A percentile compares a stretch with the other conserved stretches of the same genome.
Conservation (phyloP, 495 filamentous ascomycete genomes). For the Aspergillus panamensis region DNA sequence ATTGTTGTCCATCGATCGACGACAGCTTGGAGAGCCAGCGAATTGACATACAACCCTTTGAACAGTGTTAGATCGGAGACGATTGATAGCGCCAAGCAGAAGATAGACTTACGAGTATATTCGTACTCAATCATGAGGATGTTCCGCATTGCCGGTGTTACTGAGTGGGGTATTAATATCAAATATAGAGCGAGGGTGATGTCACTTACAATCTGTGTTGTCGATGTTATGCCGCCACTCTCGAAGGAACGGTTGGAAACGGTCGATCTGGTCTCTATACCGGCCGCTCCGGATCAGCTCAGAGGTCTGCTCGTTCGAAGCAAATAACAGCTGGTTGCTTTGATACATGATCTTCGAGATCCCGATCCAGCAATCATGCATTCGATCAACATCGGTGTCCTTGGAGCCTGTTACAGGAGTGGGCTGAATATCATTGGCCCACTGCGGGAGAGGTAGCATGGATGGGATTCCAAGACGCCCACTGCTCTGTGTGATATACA, state of each 20-base stretch:
- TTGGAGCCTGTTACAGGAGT: constrained; percentile 26
- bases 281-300: constrained; percentile 79
- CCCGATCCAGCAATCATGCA: constrained; percentile 88
- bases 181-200: neutral
- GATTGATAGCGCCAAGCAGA: neutral
- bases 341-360: constrained; percentile 86
- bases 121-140: constrained; percentile 90
- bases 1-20: constrained; percentile 86
- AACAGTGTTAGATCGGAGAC: constrained; percentile 14
- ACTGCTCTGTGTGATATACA: constrained; percentile 87
- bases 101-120: constrained; percentile 60
- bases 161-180: constrained; percentile 26
- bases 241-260: constrained; percentile 70
- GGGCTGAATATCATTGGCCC: constrained; percentile 50
- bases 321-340: constrained; percentile 80
- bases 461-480: constrained; percentile 91
- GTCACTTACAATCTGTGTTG: constrained; percentile 47
- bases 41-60: constrained; percentile 76
- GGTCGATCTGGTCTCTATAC: constrained; percentile 74
- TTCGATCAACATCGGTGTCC: constrained; percentile 44
- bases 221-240: constrained; percentile 77
- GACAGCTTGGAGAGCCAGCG: constrained; percentile 87
- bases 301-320: constrained; percentile 76
- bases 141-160: constrained; percentile 73
- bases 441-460: constrained; percentile 69